These are phyloP conservation scores for Brassica cretica DNA, from an alignment of 345 rosid genomes.

Conservation along the genomic window DNA sequence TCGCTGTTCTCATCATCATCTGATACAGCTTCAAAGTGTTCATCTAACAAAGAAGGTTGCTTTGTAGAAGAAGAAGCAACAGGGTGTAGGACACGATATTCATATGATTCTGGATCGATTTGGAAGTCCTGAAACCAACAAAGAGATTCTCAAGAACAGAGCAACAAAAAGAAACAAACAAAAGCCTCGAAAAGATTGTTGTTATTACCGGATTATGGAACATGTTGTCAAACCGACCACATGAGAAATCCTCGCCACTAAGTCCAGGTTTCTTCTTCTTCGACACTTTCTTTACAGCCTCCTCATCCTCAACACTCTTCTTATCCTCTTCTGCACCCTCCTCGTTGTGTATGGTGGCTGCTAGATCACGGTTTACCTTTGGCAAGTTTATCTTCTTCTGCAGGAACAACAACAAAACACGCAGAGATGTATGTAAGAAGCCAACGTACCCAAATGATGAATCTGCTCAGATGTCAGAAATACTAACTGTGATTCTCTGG, in stretches of 20 bases:
- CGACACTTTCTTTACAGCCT: constrained; percentile 53
- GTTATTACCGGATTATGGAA: constrained; percentile 64
- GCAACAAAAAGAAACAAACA: constrained; percentile 3
- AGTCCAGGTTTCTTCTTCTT: constrained; percentile 66
- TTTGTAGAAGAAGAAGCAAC: constrained; percentile 51
- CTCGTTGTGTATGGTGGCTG: constrained; percentile 51
- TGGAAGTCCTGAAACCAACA: constrained; percentile 61
- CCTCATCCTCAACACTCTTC: constrained; percentile 40
- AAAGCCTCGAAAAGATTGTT: not conserved
- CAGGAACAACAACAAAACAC: constrained; percentile 36
- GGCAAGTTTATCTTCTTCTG: constrained; percentile 70
- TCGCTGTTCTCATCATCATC: constrained; percentile 60
- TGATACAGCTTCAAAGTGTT: constrained; percentile 76
- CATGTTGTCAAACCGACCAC: constrained; percentile 54
- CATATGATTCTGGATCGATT: constrained; percentile 65
- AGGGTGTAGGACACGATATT: constrained; percentile 78
- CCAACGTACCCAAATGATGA: not conserved
- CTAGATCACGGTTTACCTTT: constrained; percentile 72
- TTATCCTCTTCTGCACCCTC: constrained; percentile 57
- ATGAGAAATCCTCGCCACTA: constrained; percentile 48
- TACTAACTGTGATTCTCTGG: constrained; percentile 74
- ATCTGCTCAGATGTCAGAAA: constrained; percentile 12
- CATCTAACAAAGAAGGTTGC: constrained; percentile 67
- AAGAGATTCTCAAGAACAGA: constrained; percentile 11
- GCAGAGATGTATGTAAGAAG: constrained; percentile 24